Base-by-base conservation (phyloP, 441 rosid species). In the Lagerstroemia fauriei region DNA sequence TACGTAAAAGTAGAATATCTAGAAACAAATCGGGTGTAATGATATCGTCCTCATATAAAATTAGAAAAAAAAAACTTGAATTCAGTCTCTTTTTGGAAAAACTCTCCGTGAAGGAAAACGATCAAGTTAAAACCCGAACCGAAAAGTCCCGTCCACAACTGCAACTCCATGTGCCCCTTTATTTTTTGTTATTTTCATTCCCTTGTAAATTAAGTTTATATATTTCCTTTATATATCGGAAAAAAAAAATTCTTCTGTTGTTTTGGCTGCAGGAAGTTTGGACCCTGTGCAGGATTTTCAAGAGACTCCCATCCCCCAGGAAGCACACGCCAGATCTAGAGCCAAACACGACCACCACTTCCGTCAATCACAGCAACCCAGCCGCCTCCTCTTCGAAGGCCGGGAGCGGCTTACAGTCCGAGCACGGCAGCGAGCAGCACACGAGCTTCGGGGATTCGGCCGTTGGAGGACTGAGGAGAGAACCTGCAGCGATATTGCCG, bases 221-320 rank as follows among this genome's bases (percentile, higher is more conserved):
- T n/a, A n/a, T n/a, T n/a, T n/a, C n/a, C n/a, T n/a, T n/a, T n/a
- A n/a, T n/a, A n/a, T n/a, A n/a, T n/a, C 71, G 38, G 17, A n/a
- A 7, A n/a, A 27, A 57, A 22, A 57, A 57, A 27, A 9, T 47
- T 24, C 14, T 47, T 48, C 24, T 27, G 17, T 63, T 4, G 31
- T n/a, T 72, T 68, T 20, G 84, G 78, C n/a, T n/a, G n/a, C 89
- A 89, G 92, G 92, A 90, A 81, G 90, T 90, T 20, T 89, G 91
- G 92, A 90, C 92, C 34, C 89, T 90, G 0, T 90, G 92, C 84
- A 84, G 91, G 75, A 89, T 90, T 32, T 85, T 90, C 86, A 89
- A 85, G 79, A 83, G 92, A 81, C 47, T 81, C 63, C 82, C 88
- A 24, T 38, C 91, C 0, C 65, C 81, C 87, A 90, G 81, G 31